Base-by-base conservation (phyloP, 768 basidiomycete genomes). In the Tylopilus plumbeoviolaceoides region DNA sequence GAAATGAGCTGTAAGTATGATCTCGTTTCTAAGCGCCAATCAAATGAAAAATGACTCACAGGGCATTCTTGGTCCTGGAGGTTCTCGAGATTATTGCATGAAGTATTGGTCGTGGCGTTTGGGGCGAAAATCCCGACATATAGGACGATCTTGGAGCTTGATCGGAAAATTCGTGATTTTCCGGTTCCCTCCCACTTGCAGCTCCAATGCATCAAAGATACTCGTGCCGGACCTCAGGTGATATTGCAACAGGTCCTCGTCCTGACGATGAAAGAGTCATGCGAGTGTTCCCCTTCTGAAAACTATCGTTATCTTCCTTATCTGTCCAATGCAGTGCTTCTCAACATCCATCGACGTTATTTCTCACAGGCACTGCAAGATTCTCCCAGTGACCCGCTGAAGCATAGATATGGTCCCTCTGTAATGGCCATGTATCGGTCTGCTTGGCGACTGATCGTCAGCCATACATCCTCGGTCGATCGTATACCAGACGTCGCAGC, bases 361-460 rank as follows among this genome's bases (percentile, higher is more conserved):
- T 84, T 88, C 59, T 81, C 81, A 2, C 82, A 82, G 59, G 84
- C 85, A 0, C 66, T 89, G 18, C 78, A 80, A 47, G 85, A 87
- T 42, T 71, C 73, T 45, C 81, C 83, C 1, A 59, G 68, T 8
- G 82, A 87, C 50, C 71, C 82, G 3, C 70, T 83, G 44, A 75
- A 75, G 51, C 85, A 89, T 59, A 76, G 73, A 59, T 88, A 82
- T 63, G 75, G 81, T 0, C 81, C 83, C 1, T 90, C 88, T 1
- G 83, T 88, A 6, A 77, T 85, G 65, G 83, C 88, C 0, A 79
- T 81, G 14, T 89, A 86, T 67, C 83, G 85, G 2, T 85, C 84
- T 2, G 82, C 85, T 5, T 88, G 84, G 81, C 72, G 86, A 15
- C 60, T 87, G 28, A 79, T 83, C 38, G 73, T 78, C 43, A 73